Base-by-base conservation (phyloP, 2,329 filamentous ascomycete species). In the Phaeomoniella chlamydospora region DNA sequence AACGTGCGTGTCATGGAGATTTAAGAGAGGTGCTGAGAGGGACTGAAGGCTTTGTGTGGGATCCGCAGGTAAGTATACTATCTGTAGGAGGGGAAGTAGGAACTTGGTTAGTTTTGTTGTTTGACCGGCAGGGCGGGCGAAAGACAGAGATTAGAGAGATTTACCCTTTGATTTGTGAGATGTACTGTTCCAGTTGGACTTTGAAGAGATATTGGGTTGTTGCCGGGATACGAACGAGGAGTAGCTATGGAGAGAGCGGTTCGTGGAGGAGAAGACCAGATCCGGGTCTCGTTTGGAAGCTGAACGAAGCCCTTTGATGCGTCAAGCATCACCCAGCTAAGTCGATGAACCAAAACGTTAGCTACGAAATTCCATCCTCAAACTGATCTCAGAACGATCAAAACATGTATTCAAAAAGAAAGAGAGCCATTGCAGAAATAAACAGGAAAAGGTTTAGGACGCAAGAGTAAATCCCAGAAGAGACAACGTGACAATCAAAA, bases 301-400 rank as follows among this genome's bases (percentile, higher is more conserved):
- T 80, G 83, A 52, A 92, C 79, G 59, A 94, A 90, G 40, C 79
- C 75, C 41, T 70, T 62, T 34, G 56, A 54, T 52, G 80, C 72
- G 52, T 80, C 76, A 51, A 93, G 75, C 87, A 94, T 94, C 32
- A 94, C 88, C 88, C 88, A 94, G 56, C 78, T 83, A 55, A 43
- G 39, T 41, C 18, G 33, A 41, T 18, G 15, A 33, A 18, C 15
- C 31, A 33, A 9, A 29, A 29, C 32, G 29, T 15, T 16, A 33
- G n/a, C n/a, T n/a, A n/a, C n/a, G n/a, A n/a, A n/a, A n/a, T n/a
- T n/a, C n/a, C n/a, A n/a, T n/a, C n/a, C n/a, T n/a, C n/a, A n/a
- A n/a, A n/a, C n/a, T n/a, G n/a, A n/a, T n/a, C n/a, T n/a, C n/a
- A n/a, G n/a, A n/a, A n/a, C n/a, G n/a, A n/a, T n/a, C n/a, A n/a